These are phyloP conservation scores for Mallotus japonicus DNA, from an alignment of 441 rosid genomes.

Conservation along the genomic window DNA sequence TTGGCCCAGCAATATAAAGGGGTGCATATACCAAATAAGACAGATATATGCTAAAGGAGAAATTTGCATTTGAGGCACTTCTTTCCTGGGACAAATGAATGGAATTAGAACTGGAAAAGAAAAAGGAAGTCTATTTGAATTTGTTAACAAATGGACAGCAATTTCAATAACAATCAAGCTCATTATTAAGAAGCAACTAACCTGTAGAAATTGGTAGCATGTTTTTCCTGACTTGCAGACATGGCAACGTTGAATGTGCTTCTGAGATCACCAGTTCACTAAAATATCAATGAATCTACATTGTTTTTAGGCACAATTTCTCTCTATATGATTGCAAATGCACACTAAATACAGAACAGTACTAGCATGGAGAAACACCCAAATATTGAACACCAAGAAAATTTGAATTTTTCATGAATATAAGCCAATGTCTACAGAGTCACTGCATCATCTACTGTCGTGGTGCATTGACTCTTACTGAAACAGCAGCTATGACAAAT, in stretches of 20 bases:
- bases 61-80: constrained; percentile 39
- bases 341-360: neutral
- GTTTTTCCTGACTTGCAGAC: constrained; percentile 55
- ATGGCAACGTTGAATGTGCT: constrained; percentile 55
- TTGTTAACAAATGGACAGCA: constrained; percentile 15
- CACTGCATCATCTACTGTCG: neutral
- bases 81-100: constrained; percentile 53
- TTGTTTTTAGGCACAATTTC: neutral
- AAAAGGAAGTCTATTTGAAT: constrained; percentile 17
- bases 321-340: neutral
- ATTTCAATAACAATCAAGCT: constrained; percentile 6
- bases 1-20: constrained; percentile 89
- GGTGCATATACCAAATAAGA: constrained; percentile 91
- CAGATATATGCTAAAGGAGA: constrained; percentile 58
- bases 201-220: constrained; percentile 64
- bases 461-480: neutral
- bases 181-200: constrained; percentile 22
- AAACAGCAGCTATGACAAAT: neutral
- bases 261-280: constrained; percentile 39
- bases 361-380: neutral
- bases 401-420: neutral
- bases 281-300: constrained; percentile 20
- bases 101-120: constrained; percentile 16
- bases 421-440: neutral
- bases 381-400: neutral